Percentiles rank a stretch among this genome's conserved stretches.
Evolutionary conservation across 2,329 filamentous ascomycete genomes (phyloP).

Genomic region (Penicillium paneum): DNA sequence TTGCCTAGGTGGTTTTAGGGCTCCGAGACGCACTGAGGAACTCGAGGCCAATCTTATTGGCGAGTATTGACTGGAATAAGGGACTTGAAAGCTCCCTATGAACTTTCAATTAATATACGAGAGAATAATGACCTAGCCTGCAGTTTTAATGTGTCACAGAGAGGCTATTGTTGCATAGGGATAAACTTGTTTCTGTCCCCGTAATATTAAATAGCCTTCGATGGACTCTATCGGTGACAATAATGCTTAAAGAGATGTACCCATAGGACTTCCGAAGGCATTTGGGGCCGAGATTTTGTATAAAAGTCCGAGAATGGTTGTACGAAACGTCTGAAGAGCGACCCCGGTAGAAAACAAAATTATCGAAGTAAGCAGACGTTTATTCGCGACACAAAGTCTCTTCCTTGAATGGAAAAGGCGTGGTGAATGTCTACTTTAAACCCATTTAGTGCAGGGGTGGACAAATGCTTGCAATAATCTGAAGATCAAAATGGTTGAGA

Average conservation of each 20-base stretch:
- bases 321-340: background rate
- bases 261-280: background rate
- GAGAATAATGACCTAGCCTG: background rate
- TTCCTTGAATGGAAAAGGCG: background rate
- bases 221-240: background rate
- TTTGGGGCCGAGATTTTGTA: background rate
- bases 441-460: background rate
- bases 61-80: background rate
- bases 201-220: background rate
- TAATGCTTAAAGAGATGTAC: background rate
- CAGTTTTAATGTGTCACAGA: background rate
- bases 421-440: background rate
- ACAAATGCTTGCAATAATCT: background rate
- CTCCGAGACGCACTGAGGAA: background rate
- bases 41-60: background rate
- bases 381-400: background rate
- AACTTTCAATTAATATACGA: background rate
- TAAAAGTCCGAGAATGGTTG: background rate
- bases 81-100: background rate
- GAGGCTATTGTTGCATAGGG: background rate
- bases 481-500: too few relatives aligned
- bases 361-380: background rate
- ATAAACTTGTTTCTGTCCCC: background rate
- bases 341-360: background rate
- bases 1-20: too few relatives aligned